phyloP scores from a whole-genome alignment of 2,329 filamentous ascomycete genomes.

The Claviceps pazoutovae region DNA sequence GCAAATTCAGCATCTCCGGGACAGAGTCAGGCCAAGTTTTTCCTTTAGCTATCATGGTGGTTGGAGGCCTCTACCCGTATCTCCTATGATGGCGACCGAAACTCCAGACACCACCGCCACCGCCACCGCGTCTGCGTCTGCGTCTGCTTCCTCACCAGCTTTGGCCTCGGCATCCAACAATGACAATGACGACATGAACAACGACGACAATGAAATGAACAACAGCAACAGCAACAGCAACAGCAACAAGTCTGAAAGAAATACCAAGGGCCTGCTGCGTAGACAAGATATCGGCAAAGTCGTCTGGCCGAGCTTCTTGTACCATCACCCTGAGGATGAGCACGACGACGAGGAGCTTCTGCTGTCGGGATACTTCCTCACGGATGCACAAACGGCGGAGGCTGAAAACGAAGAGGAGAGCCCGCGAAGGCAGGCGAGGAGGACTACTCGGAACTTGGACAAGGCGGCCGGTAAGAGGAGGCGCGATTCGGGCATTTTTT shows the following conservation, averaged over 20 bases:
- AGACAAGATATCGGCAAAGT: not conserved
- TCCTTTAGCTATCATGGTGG: not conserved
- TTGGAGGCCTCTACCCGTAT: not conserved
- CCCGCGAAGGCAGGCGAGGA: not conserved
- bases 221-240: not conserved
- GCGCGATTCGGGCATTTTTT: constrained; percentile 1
- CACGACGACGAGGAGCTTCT: not conserved
- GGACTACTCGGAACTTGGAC: not conserved
- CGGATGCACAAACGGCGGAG: not conserved
- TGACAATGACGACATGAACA: not conserved
- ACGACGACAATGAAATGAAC: not conserved
- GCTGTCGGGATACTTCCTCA: not conserved
- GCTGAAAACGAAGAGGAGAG: not conserved
- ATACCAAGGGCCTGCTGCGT: not conserved
- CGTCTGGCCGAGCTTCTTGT: not conserved
- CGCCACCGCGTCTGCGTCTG: not conserved
- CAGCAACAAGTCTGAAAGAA: not conserved
- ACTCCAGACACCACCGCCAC: not conserved
- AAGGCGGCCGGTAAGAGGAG: not conserved
- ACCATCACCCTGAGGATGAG: not conserved
- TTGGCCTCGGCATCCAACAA: not conserved
- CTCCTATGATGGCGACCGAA: not conserved
- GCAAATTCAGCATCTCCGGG: not conserved
- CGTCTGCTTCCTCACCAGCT: not conserved
- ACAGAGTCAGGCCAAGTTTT: not conserved